Evolutionary conservation across 208 protist species (phyloP), one percentile per base, ranked within the genome.

Genomic region (Wallacemonas sp.): DNA sequence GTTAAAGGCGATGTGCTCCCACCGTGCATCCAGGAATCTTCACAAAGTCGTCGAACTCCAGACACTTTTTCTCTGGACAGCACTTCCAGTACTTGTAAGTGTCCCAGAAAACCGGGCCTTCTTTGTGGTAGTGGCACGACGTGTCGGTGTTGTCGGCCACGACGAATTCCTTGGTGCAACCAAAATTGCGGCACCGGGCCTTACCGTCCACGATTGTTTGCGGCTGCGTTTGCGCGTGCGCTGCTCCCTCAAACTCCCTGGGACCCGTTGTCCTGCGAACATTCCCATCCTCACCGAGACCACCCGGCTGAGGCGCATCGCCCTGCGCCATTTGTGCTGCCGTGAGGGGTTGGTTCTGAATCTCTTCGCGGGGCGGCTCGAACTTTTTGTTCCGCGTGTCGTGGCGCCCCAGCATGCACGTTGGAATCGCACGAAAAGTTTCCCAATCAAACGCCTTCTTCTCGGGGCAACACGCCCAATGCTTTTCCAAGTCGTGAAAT

Each of bases 51-150:
- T 96, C 91, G 63, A 93, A 96, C 31, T 93, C 87, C 3, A 77
- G 69, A 38, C 84, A 81, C 54, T 93, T 91, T 64, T 92, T 90
- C 16, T 87, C 62, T 22, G 87, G 82, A 50, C 91, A 96, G 71
- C 91, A 96, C 64, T 91, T 91, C 87, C 91, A 96, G 65, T 96
- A 96, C 61, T 92, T 92, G 57, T 92, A 90, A 5, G 87, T 93
- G 39, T 96, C 87, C 81, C 85, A 91, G 41, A 94, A 93, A 1
- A 96, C 87, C 22, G 91, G 87, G 10, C 91, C 91, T 3, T 74
- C 80, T 29, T 74, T 81, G 72, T 96, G 91, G 41, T 84, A 90
- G 10, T 32, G 66, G 49, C 91, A 96, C 16, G 86, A 75, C 0
- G 61, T 81, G 7, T 78, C 62, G 18, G 67, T 66, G 68, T 96